phyloP scores from a whole-genome alignment of 345 rosid genomes.

The Raphanus raphanistrum region DNA sequence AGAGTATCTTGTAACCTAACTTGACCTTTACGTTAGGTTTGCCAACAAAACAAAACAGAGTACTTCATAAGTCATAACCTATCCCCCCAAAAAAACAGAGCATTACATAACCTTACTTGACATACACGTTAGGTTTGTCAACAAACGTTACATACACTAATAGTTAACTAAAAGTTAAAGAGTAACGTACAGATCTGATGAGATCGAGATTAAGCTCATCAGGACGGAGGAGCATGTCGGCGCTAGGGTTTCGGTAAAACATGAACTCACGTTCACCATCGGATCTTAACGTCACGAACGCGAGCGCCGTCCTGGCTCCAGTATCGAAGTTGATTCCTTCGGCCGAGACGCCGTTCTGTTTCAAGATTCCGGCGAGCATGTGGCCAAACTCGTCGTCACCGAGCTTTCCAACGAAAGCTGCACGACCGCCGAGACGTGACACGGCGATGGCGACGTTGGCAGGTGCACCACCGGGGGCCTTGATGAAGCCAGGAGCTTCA shows the following conservation, averaged over 20 bases:
- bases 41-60: not conserved
- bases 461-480: slow-evolving; percentile 98
- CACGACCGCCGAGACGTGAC: slow-evolving; percentile 67
- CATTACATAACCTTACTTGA: not conserved
- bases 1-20: slow-evolving; percentile 19
- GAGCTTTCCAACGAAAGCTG: slow-evolving; percentile 87
- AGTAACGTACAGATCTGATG: slow-evolving; percentile 74
- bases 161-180: not conserved
- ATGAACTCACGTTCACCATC: slow-evolving; percentile 98
- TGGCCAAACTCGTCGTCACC: slow-evolving; percentile 96
- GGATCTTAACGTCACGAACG: slow-evolving; percentile 89
- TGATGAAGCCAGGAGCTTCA: slow-evolving; percentile 94
- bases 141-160: slow-evolving; percentile 31
- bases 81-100: slow-evolving; percentile 3
- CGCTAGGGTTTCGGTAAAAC: slow-evolving; percentile 95
- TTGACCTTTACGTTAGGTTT: not conserved
- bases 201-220: slow-evolving; percentile 86
- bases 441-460: slow-evolving; percentile 98
- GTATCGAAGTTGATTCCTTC: slow-evolving; percentile 85
- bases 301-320: slow-evolving; percentile 95
- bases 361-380: slow-evolving; percentile 96
- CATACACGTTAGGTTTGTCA: not conserved
- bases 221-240: slow-evolving; percentile 88
- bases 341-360: slow-evolving; percentile 69
- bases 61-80: not conserved